Base-by-base conservation (phyloP, 495 filamentous ascomycete genomes). In the Xylona heveae region DNA sequence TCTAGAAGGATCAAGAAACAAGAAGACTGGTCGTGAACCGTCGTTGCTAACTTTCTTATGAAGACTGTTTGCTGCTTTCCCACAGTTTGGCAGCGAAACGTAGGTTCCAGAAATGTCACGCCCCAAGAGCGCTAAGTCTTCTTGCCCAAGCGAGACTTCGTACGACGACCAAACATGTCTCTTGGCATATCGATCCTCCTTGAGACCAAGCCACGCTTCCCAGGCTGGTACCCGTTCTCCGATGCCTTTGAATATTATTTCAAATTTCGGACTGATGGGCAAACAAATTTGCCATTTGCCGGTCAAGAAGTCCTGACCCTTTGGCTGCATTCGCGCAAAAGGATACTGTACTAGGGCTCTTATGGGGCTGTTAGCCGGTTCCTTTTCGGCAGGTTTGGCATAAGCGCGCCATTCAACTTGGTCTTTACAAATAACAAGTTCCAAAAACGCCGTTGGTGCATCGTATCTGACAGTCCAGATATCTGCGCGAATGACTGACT, bases 1-100 rank as follows among this genome's bases (percentile, higher is more conserved):
- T 23, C 53, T 58, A 2, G 51, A 47, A 0, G 64, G 62, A 24
- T 85, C 75, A 27, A 76, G 53, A 47, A 80, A 81, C 13, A 84
- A 50, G 37, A 63, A 84, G 3, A 76, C 19, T 0, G 52, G 36
- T 20, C 47, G 38, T 3, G 41, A 37, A 10, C 35, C 27, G 4
- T 38, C 31, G 4, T 23, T 34, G 3, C 33, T 34, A 15, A 40
- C 28, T 18, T 47, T 45, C 35, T 52, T 61, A 36, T 78, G 70
- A 6, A 85, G 52, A 20, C 57, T 56, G 5, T 58, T 53, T 25
- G 52, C 58, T 0, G 81, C 62, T 2, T 70, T 80, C 10, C 77
- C 81, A 43, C 81, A 91, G 2, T 68, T 37, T 2, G 61, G 66
- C 6, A 64, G 46, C 10, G 61, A 52, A 1, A 51, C 24, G 44